Evolutionary conservation across 2,329 filamentous ascomycete species (phyloP).

Genomic region (Stagonosporopsis rhizophila): DNA sequence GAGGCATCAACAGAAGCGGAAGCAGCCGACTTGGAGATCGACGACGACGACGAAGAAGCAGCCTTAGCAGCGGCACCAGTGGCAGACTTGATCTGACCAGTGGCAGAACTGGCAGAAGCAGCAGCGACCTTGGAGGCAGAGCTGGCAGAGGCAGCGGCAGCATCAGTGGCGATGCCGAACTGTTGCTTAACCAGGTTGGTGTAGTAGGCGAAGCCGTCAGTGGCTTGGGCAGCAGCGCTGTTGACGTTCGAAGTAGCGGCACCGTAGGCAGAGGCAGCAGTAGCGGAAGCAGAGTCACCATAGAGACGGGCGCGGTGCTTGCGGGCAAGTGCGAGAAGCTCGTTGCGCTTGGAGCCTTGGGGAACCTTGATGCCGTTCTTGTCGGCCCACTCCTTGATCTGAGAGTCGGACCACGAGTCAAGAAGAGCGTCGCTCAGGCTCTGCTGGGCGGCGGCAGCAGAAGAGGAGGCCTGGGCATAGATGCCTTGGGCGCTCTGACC

Average conservation of each 20-base stretch:
- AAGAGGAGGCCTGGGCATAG: constrained; percentile 53
- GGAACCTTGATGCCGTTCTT: constrained; percentile 89
- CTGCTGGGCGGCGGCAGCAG: constrained; percentile 67
- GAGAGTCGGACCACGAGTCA: constrained; percentile 85
- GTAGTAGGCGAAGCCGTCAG: constrained; percentile 50
- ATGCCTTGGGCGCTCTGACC: constrained; percentile 70
- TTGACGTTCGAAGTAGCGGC: constrained; percentile 63
- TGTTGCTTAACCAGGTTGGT: constrained; percentile 53
- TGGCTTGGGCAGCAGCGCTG: constrained; percentile 78
- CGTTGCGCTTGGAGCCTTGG: constrained; percentile 88
- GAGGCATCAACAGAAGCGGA: constrained; percentile 43
- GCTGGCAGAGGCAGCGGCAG: constrained; percentile 31
- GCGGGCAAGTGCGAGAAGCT: constrained; percentile 86
- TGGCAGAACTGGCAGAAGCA: constrained; percentile 30
- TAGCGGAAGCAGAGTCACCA: constrained; percentile 73
- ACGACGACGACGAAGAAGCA: constrained; percentile 45
- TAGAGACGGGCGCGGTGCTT: constrained; percentile 80
- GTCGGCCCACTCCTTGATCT: constrained; percentile 92
- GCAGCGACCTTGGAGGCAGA: constrained; percentile 35
- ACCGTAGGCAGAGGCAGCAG: constrained; percentile 52
- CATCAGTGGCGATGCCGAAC: constrained; percentile 51
- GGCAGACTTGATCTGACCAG: constrained; percentile 36
- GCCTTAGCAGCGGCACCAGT: constrained; percentile 33
- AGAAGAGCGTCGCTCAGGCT: constrained; percentile 84
- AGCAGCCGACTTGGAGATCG: constrained; percentile 42